Percentiles rank a stretch among this genome's conserved stretches.
These are phyloP conservation scores for Cyberlindnera mississippiensis DNA, from an alignment of 805 yeast genomes.

Conservation along the genomic window DNA sequence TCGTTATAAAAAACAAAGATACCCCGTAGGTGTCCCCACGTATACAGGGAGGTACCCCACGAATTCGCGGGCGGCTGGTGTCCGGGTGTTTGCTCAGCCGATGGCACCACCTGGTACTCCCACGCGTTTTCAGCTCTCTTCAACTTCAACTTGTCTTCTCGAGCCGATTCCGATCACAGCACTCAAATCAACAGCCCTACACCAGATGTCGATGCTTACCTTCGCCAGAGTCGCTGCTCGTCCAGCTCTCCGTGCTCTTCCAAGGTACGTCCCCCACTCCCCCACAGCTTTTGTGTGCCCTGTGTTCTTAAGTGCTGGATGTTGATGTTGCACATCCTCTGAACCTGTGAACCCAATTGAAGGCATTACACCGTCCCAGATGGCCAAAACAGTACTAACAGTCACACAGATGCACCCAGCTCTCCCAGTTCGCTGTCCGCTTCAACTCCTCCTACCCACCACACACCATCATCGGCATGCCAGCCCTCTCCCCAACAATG, in stretches of 20 bases:
- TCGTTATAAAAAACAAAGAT: no score
- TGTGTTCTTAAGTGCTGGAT: background rate
- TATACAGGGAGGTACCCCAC: no score
- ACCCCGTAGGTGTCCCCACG: no score
- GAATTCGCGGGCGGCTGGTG: background rate
- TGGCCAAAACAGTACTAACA: conserved; percentile 8
- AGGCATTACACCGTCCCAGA: no score
- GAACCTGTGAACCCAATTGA: no score
- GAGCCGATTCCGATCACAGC: background rate
- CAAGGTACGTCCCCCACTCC: conserved; percentile 9
- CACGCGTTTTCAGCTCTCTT: conserved; percentile 1
- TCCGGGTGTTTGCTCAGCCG: conserved; percentile 3
- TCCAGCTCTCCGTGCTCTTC: conserved; percentile 16
- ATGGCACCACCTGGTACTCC: conserved; percentile 4
- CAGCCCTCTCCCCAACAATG: conserved; percentile 99
- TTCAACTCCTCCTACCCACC: conserved; percentile 51
- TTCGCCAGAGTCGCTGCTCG: conserved; percentile 17
- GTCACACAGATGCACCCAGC: conserved; percentile 16
- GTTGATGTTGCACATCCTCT: no score
- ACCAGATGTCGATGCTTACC: conserved; percentile 11
- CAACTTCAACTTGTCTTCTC: background rate
- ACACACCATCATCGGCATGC: conserved; percentile 92
- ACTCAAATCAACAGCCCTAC: no score
- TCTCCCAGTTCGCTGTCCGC: conserved; percentile 19
- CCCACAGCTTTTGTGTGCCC: background rate